phyloP scores from a whole-genome alignment of 2,329 filamentous ascomycete genomes.

The Lasiodiplodia gonubiensis region DNA sequence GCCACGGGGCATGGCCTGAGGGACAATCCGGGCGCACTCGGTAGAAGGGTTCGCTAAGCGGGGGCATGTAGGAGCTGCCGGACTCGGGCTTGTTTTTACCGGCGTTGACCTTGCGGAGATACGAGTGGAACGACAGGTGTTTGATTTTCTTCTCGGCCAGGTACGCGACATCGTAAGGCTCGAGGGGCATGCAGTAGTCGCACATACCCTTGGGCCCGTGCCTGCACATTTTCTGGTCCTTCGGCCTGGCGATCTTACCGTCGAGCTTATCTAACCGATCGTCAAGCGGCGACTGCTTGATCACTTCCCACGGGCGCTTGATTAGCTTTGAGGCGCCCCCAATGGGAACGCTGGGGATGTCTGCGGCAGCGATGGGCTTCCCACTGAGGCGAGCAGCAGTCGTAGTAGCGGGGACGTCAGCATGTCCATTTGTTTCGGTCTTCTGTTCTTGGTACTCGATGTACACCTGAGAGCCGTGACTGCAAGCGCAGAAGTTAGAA shows the following conservation, averaged over 20 bases:
- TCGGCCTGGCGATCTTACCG: constrained; percentile 82
- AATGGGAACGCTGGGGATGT: constrained; percentile 66
- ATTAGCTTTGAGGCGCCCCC: constrained; percentile 66
- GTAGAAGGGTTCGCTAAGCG: constrained; percentile 90
- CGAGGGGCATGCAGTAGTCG: constrained; percentile 96
- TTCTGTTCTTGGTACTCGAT: constrained; percentile 74
- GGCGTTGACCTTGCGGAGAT: constrained; percentile 92
- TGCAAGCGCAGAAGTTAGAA: constrained; percentile 46
- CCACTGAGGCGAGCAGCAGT: constrained; percentile 69
- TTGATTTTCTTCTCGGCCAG: constrained; percentile 97
- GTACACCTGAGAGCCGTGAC: constrained; percentile 91
- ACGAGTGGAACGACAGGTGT: constrained; percentile 93
- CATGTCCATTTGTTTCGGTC: constrained; percentile 55
- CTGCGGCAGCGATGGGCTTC: constrained; percentile 71
- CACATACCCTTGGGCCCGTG: constrained; percentile 99
- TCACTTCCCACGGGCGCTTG: constrained; percentile 91
- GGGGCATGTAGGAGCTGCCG: constrained; percentile 93
- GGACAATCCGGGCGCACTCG: constrained; percentile 88
- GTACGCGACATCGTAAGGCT: constrained; percentile 90
- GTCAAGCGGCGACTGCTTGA: constrained; percentile 86
- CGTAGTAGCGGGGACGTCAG: constrained; percentile 39
- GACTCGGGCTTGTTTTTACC: constrained; percentile 95
- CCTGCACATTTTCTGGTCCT: constrained; percentile 85
- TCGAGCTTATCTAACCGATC: constrained; percentile 83
- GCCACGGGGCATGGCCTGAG: constrained; percentile 90